Evolutionary conservation across 2,329 filamentous ascomycete genomes (phyloP), one percentile per base, ranked within the genome.

Genomic region (Esteya vermicola): DNA sequence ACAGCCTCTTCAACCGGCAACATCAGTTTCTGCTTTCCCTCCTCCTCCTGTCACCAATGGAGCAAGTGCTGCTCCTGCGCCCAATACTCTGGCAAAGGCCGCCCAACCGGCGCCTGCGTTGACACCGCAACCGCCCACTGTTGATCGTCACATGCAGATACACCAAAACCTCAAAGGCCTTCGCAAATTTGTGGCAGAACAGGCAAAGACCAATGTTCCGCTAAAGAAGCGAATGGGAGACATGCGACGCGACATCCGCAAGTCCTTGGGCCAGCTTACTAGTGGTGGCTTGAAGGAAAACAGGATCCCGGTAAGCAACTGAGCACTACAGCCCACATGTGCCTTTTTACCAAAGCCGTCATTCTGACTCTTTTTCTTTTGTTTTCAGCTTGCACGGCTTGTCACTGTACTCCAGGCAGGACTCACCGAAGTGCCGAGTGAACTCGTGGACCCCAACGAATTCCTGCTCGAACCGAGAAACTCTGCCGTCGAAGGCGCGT

Each of bases 201-300:
- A 78, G 48, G 65, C 65, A 5, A 74, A 75, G 50, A 60, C 63
- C 19, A 72, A 78, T 47, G 55, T 50, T 55, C 47, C 57, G 52
- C 59, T 86, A 22, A 85, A 84, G 56, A 65, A 68, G 38, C 68
- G 72, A 27, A 69, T 85, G 53, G 80, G 82, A 26, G 73, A 85
- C 40, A 75, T 83, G 65, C 70, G 84, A 31, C 68, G 84, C 43
- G 71, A 78, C 32, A 76, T 91, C 39, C 71, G 72, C 30, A 81
- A 79, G 50, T 76, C 70, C 16, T 70, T 89, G 40, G 84, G 85
- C 7, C 83, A 91, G 54, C 60, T 86, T 22, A 80, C 77, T 2
- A 70, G 69, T 30, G 78, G 72, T 42, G 50, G 46, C 20, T 33
- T 50, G 16, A 47, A 49, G 23, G 49, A 51, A 26, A 56, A 58